A percentile compares a stretch with the other conserved stretches of the same genome.
Evolutionary conservation across 129 eudicot species (phyloP).

Genomic region (Escallonia herrerae): DNA sequence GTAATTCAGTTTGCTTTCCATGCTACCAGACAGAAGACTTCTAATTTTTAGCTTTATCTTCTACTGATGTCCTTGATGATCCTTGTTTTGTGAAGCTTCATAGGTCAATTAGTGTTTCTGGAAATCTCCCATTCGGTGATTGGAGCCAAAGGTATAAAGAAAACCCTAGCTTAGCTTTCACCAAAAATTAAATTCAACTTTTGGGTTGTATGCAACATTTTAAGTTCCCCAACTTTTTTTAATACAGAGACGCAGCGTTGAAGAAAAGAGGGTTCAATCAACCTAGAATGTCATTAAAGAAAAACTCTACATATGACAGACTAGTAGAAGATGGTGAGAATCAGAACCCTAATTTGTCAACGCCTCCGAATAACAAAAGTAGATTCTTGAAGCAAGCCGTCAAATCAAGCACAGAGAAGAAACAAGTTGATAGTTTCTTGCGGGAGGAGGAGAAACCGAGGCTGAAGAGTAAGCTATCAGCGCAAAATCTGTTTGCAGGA

Average conservation of each 20-base stretch:
- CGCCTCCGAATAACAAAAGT: slow-evolving; percentile 44
- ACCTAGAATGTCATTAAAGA: slow-evolving; percentile 8
- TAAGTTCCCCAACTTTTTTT: slow-evolving; percentile 2
- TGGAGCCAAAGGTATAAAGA: slow-evolving; percentile 45
- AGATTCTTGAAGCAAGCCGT: slow-evolving; percentile 44
- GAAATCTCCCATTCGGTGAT: slow-evolving; percentile 43
- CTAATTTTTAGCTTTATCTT: background rate
- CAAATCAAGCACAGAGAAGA: slow-evolving; percentile 75
- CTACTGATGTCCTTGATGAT: background rate
- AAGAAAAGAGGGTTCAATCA: slow-evolving; percentile 58
- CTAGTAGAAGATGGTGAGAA: slow-evolving; percentile 56
- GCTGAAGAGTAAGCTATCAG: slow-evolving; percentile 66
- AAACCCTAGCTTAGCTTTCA: background rate
- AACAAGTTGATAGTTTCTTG: slow-evolving; percentile 17
- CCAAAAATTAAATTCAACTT: background rate
- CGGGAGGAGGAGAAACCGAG: slow-evolving; percentile 34
- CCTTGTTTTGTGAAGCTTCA: slow-evolving; percentile 30
- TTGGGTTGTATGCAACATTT: background rate
- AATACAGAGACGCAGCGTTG: slow-evolving; percentile 59
- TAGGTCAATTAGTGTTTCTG: slow-evolving; percentile 56
- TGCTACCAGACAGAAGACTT: background rate
- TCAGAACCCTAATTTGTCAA: slow-evolving; percentile 64
- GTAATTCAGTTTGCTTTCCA: background rate
- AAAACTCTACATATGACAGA: slow-evolving; percentile 21
- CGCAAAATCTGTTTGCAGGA: slow-evolving; percentile 68